A percentile compares a stretch with the other conserved stretches of the same genome.
phyloP scores from a whole-genome alignment of 2,329 filamentous ascomycete species.

The Epichloe coenophiala region DNA sequence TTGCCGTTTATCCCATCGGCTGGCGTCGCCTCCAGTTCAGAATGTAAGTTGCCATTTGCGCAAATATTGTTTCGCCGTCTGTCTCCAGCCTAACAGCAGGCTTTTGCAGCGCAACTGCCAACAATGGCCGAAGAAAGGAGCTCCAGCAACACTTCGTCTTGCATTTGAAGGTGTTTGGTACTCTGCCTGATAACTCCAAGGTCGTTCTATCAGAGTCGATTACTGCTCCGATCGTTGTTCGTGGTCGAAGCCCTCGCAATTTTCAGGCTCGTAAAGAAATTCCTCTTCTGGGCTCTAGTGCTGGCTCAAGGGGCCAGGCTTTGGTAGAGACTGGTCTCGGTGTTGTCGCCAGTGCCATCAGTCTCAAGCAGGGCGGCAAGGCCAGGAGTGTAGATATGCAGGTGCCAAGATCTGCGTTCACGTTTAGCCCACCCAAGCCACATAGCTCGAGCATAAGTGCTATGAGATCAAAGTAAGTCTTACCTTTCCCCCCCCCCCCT shows the following conservation, averaged over 20 bases:
- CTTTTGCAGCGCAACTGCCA: constrained; percentile 63
- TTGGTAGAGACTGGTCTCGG: constrained; percentile 49
- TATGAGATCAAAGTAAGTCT: constrained; percentile 45
- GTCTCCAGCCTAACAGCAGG: not conserved
- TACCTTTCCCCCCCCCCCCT: too few relatives aligned
- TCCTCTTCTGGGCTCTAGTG: constrained; percentile 65
- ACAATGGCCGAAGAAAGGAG: constrained; percentile 89
- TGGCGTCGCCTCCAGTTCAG: constrained; percentile 91
- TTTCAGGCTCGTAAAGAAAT: constrained; percentile 92
- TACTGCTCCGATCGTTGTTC: constrained; percentile 85
- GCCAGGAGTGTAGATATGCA: constrained; percentile 38
- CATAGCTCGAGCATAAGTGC: constrained; percentile 36
- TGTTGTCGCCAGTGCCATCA: constrained; percentile 43
- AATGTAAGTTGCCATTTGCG: constrained; percentile 43
- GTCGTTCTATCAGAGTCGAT: constrained; percentile 70
- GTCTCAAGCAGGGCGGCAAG: constrained; percentile 41
- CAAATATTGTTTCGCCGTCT: constrained; percentile 15
- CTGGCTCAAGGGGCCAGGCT: constrained; percentile 64
- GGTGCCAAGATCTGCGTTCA: constrained; percentile 42
- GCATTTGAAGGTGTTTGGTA: constrained; percentile 73
- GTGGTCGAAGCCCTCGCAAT: constrained; percentile 83
- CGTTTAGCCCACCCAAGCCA: constrained; percentile 43
- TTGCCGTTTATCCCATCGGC: constrained; percentile 80
- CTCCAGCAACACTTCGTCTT: constrained; percentile 93
- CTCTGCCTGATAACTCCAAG: constrained; percentile 70